A percentile compares a stretch with the other conserved stretches of the same genome.
phyloP scores from a whole-genome alignment of 2,329 filamentous ascomycete species.

The Curvularia hawaiiensis region DNA sequence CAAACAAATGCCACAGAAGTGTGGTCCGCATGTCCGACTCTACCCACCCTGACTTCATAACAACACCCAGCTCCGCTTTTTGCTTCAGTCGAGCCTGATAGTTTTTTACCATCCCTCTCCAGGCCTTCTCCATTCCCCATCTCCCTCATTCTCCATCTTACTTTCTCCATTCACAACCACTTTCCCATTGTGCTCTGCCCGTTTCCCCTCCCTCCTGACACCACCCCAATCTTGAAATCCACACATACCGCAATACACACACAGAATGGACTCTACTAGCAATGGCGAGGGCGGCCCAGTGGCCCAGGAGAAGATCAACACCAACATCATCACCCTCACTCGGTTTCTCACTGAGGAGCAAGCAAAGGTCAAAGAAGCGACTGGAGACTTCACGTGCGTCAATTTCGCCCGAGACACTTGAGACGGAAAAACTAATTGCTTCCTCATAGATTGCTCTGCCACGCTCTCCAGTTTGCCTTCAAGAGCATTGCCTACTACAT shows the following conservation, averaged over 20 bases:
- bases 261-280: slow-evolving; percentile 49
- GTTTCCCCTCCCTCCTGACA: neutral
- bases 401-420: neutral
- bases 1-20: slow-evolving; percentile 40
- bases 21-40: slow-evolving; percentile 45
- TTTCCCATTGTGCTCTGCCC: slow-evolving; percentile 1
- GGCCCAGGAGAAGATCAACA: slow-evolving; percentile 82
- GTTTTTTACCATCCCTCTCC: slow-evolving; percentile 12
- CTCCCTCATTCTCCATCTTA: slow-evolving; percentile 9
- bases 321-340: slow-evolving; percentile 93
- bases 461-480: slow-evolving; percentile 98
- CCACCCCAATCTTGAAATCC: neutral
- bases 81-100: slow-evolving; percentile 15
- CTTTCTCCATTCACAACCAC: slow-evolving; percentile 3
- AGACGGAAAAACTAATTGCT: neutral
- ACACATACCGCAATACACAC: neutral
- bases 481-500: slow-evolving; percentile 99
- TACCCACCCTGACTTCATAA: slow-evolving; percentile 46
- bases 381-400: slow-evolving; percentile 95
- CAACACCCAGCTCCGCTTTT: slow-evolving; percentile 25
- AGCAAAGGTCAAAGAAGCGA: slow-evolving; percentile 88
- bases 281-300: slow-evolving; percentile 57
- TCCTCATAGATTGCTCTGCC: slow-evolving; percentile 78
- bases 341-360: slow-evolving; percentile 97
- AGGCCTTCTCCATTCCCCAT: slow-evolving; percentile 11